Conservation (phyloP, 2,329 filamentous ascomycete genomes). For the Trichoderma sp. region DNA sequence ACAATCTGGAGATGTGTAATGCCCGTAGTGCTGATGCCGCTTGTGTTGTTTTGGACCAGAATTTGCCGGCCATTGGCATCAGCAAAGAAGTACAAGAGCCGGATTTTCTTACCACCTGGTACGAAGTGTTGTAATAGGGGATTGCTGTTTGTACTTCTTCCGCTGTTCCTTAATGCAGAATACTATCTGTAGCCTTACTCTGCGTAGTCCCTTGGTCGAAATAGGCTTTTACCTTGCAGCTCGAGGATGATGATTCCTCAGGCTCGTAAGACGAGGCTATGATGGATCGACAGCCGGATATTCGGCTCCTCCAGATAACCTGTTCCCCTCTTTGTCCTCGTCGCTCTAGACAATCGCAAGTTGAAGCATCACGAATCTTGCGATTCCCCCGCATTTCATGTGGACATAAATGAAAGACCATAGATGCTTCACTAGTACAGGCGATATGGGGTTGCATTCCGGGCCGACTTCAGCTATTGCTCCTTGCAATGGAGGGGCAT, state of each 20-base stretch:
- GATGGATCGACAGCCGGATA: slow-evolving; percentile 16
- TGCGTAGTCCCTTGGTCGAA: not conserved
- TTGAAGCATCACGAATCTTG: not conserved
- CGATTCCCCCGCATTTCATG: slow-evolving; percentile 4
- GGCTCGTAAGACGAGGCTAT: not conserved
- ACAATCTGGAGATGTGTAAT: slow-evolving; percentile 9
- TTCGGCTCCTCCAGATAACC: not conserved
- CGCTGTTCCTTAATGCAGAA: too few species aligned
- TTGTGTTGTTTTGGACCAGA: not conserved
- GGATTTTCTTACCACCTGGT: too few species aligned
- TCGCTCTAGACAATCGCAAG: not conserved
- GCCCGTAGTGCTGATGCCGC: slow-evolving; percentile 17
- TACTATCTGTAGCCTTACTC: too few species aligned
- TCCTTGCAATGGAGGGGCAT: not conserved
- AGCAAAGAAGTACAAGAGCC: not conserved
- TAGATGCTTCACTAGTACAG: not conserved
- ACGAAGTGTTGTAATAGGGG: too few species aligned
- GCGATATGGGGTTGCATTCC: slow-evolving; percentile 6
- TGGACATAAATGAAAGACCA: not conserved
- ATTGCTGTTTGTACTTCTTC: too few species aligned
- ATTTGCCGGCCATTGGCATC: slow-evolving; percentile 6
- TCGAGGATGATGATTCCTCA: too few species aligned
- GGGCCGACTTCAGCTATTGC: slow-evolving; percentile 10
- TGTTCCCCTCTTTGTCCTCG: not conserved
- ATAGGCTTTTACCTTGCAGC: not conserved